These are phyloP conservation scores for Schizochytrium sp. DNA, from an alignment of 108 stramenopile genomes.

Conservation along the genomic window DNA sequence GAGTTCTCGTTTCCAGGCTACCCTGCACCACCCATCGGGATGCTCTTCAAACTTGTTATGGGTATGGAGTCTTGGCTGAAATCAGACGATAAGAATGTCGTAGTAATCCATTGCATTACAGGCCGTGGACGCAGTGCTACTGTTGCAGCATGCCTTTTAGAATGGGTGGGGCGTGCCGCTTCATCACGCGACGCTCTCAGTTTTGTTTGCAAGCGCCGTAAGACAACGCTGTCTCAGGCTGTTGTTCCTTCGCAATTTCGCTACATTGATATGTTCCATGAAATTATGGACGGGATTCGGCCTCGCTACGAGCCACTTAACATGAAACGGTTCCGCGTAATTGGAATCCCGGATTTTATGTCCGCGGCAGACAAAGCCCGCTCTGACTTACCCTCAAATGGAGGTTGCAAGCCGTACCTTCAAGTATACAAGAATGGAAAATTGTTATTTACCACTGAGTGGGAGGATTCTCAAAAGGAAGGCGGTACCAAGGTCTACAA, in stretches of 20 bases:
- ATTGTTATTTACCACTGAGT: conserved; percentile 85
- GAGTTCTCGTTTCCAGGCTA: conserved; percentile 91
- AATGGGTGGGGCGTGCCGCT: conserved; percentile 91
- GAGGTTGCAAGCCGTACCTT: conserved; percentile 94
- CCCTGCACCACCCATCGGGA: conserved; percentile 92
- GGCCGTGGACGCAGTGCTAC: conserved; percentile 90
- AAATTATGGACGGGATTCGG: conserved; percentile 86
- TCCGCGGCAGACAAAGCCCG: conserved; percentile 68
- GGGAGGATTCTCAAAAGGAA: conserved; percentile 77
- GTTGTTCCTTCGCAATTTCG: conserved; percentile 94
- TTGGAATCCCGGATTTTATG: conserved; percentile 82
- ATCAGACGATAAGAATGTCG: conserved; percentile 92
- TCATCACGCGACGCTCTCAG: conserved; percentile 84
- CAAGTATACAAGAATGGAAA: conserved; percentile 93
- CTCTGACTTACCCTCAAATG: conserved; percentile 57
- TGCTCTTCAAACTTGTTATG: conserved; percentile 87
- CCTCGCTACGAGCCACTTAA: conserved; percentile 86
- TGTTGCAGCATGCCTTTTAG: conserved; percentile 88
- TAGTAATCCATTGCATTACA: conserved; percentile 92
- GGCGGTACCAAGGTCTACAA: conserved; percentile 64
- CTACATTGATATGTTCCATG: conserved; percentile 89
- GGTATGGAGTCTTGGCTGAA: conserved; percentile 92
- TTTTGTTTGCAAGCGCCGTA: conserved; percentile 85
- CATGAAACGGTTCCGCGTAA: conserved; percentile 90
- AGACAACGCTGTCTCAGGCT: conserved; percentile 76